Conservation (phyloP, 208 protist genomes). For the Tritrichomonas foetus region DNA sequence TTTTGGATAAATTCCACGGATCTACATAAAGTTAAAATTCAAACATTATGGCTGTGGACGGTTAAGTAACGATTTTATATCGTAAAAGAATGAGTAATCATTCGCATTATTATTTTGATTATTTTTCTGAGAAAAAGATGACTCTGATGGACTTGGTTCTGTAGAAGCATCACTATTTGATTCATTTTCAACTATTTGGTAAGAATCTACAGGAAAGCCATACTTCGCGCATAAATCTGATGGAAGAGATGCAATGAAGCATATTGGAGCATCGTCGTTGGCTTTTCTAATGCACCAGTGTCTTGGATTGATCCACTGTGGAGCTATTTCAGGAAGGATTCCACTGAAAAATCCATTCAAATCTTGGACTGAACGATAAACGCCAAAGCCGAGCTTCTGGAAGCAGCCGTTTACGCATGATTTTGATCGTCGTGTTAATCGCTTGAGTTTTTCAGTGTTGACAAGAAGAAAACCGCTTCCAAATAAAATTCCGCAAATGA, state of each 20-base stretch:
- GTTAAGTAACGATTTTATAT: no score
- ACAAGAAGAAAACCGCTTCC: background rate
- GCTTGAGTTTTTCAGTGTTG: background rate
- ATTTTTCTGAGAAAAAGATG: no score
- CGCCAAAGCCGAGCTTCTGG: background rate
- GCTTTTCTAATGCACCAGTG: background rate
- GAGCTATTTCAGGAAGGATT: background rate
- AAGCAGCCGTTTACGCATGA: slow-evolving; percentile 5
- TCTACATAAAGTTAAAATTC: no score
- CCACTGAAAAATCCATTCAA: background rate
- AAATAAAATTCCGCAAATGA: background rate
- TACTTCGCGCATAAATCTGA: background rate
- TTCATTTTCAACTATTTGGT: no score
- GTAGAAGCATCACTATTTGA: no score
- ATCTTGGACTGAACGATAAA: background rate
- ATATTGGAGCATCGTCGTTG: background rate
- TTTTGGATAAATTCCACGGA: no score
- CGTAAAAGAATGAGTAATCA: no score
- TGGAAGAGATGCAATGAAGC: background rate
- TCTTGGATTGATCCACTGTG: background rate
- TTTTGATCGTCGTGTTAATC: background rate
- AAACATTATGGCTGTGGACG: no score
- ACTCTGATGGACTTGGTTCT: no score
- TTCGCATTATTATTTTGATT: no score
- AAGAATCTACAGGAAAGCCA: background rate